These are phyloP conservation scores for Anthracocystis walkeri DNA, from an alignment of 1,284 basidiomycete genomes.

Conservation along the genomic window DNA sequence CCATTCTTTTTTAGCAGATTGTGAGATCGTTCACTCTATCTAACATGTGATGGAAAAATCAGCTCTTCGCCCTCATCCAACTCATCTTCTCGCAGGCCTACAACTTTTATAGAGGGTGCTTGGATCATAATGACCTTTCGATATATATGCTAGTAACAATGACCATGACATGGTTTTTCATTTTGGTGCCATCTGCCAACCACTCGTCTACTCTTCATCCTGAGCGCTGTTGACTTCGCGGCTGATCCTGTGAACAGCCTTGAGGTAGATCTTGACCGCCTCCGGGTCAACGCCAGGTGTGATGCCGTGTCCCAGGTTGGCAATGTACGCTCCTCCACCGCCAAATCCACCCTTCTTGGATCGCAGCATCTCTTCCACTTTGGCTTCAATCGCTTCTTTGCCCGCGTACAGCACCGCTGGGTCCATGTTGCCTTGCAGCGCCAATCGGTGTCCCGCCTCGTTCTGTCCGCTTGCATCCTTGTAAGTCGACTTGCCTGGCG, in stretches of 20 bases:
- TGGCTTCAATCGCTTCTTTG: slow-evolving; percentile 82
- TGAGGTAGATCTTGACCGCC: slow-evolving; percentile 63
- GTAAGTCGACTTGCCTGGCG: slow-evolving; percentile 49
- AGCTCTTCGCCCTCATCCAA: neutral
- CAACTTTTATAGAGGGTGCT: neutral
- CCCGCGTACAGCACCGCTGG: slow-evolving; percentile 85
- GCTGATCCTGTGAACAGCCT: slow-evolving; percentile 64
- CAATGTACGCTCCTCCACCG: slow-evolving; percentile 76
- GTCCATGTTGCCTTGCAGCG: slow-evolving; percentile 95
- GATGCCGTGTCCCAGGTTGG: slow-evolving; percentile 96
- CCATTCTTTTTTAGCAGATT: neutral
- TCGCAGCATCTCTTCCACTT: slow-evolving; percentile 83
- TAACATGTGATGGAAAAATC: neutral
- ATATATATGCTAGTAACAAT: neutral
- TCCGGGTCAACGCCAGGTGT: slow-evolving; percentile 69
- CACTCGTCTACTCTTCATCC: slow-evolving; percentile 36
- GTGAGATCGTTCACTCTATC: neutral
- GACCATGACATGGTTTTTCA: neutral
- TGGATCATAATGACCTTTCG: neutral
- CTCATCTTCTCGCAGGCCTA: neutral
- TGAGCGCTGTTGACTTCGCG: slow-evolving; percentile 56
- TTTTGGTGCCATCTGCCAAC: neutral
- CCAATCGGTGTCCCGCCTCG: slow-evolving; percentile 73
- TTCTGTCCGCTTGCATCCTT: slow-evolving; percentile 54
- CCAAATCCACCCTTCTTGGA: slow-evolving; percentile 76